Conservation (phyloP, 495 filamentous ascomycete species). For the Amniculicola lignicola region DNA sequence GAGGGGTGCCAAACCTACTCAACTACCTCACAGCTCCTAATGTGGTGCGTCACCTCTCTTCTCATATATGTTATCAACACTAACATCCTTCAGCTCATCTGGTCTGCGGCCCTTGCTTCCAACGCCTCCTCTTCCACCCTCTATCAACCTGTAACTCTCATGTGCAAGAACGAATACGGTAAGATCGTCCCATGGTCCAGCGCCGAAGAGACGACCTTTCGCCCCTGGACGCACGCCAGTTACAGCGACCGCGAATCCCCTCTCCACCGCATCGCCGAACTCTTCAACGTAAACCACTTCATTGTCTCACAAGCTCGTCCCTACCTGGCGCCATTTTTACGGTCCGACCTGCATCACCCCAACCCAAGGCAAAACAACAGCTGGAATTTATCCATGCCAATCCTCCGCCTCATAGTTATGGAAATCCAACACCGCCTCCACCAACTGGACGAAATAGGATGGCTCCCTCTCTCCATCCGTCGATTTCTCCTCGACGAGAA, state of each 20-base stretch:
- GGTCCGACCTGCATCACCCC: conserved; percentile 74
- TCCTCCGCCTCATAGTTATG: conserved; percentile 65
- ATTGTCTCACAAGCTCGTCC: conserved; percentile 75
- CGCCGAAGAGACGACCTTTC: conserved; percentile 63
- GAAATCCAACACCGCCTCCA: conserved; percentile 79
- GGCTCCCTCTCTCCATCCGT: conserved; percentile 66
- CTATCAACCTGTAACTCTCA: conserved; percentile 65
- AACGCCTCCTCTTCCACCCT: conserved; percentile 68
- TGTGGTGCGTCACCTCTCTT: conserved; percentile 62
- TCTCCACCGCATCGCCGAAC: conserved; percentile 75
- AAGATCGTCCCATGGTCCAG: conserved; percentile 76
- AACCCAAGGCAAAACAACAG: conserved; percentile 52
- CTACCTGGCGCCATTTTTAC: conserved; percentile 80
- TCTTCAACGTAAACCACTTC: conserved; percentile 93
- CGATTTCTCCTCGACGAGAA: conserved; percentile 84
- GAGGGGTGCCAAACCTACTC: conserved; percentile 78
- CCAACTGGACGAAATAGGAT: conserved; percentile 73
- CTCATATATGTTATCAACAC: neutral
- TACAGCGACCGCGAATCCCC: conserved; percentile 78
- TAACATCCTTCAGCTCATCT: conserved; percentile 60
- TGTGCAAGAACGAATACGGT: conserved; percentile 79
- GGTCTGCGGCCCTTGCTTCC: conserved; percentile 90
- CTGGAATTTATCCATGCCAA: conserved; percentile 56
- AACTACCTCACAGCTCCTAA: conserved; percentile 95
- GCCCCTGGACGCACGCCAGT: conserved; percentile 63